Percentiles rank a stretch among this genome's conserved stretches.
These are phyloP conservation scores for Areca catechu DNA, from an alignment of 176 grass and related monocot species.

Conservation along the genomic window DNA sequence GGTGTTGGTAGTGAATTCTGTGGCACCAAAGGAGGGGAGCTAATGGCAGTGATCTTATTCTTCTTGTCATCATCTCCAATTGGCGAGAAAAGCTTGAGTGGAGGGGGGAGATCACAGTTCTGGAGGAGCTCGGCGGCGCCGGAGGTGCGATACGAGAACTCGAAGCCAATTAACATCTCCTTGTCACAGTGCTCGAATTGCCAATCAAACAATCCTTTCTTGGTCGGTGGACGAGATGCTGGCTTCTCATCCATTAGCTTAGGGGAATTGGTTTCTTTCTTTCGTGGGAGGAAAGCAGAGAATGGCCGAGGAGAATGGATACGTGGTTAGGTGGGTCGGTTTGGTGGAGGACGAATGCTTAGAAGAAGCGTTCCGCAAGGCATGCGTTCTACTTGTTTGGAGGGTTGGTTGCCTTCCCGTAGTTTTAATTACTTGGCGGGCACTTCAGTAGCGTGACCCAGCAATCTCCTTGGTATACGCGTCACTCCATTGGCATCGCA, in stretches of 20 bases:
- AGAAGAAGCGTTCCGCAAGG: slow-evolving; percentile 29
- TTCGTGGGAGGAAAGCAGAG: not conserved
- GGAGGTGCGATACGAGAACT: slow-evolving; percentile 16
- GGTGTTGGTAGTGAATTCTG: slow-evolving; percentile 17
- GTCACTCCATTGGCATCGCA: no score
- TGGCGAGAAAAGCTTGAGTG: slow-evolving; percentile 66
- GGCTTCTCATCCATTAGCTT: not conserved
- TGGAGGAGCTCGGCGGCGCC: slow-evolving; percentile 55
- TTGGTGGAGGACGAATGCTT: not conserved
- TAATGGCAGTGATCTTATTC: not conserved
- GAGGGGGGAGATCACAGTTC: slow-evolving; percentile 89
- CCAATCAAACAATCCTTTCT: slow-evolving; percentile 34
- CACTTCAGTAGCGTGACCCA: no score
- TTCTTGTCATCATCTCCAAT: slow-evolving; percentile 16
- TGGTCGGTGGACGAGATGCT: slow-evolving; percentile 4
- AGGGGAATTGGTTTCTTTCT: not conserved
- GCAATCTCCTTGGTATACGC: no score
- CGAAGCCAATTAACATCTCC: slow-evolving; percentile 47
- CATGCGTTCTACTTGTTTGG: no score
- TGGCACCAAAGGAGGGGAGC: not conserved
- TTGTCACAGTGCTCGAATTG: slow-evolving; percentile 33
- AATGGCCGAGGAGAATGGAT: not conserved
- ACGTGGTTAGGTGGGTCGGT: not conserved
- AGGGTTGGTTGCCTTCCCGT: no score
- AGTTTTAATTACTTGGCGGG: no score